phyloP scores from a whole-genome alignment of 768 basidiomycete genomes.

The Leccinum disarticulatum region DNA sequence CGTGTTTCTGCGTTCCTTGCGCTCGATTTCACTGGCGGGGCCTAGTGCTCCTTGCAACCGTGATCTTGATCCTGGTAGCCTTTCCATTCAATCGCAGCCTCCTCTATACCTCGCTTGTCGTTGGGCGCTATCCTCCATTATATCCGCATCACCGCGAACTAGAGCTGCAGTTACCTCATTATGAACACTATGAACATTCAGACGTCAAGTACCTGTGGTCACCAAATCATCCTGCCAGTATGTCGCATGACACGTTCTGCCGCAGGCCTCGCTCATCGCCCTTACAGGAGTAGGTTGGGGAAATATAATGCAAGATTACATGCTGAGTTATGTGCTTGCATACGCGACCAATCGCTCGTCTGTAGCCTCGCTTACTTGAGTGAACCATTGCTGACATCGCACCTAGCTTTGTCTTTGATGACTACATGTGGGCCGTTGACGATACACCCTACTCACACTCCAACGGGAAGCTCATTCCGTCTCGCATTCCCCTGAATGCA shows the following conservation, averaged over 20 bases:
- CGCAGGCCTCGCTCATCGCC: constrained; percentile 2
- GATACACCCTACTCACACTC: constrained; percentile 35
- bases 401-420: constrained; percentile 39
- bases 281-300: constrained; percentile 36
- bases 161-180: constrained; percentile 42
- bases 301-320: constrained; percentile 40
- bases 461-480: constrained; percentile 36
- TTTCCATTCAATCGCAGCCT: constrained; percentile 27
- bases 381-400: neutral
- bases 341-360: constrained; percentile 35
- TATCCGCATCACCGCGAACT: constrained; percentile 38
- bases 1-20: neutral
- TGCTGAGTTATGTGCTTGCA: constrained; percentile 35
- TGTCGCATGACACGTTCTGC: neutral
- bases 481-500: constrained; percentile 38
- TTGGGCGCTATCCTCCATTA: constrained; percentile 37
- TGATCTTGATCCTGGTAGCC: constrained; percentile 13
- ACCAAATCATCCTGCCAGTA: constrained; percentile 40
- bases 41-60: constrained; percentile 6
- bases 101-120: constrained; percentile 10
- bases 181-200: constrained; percentile 33
- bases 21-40: constrained; percentile 6
- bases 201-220: constrained; percentile 44
- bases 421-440: constrained; percentile 41
- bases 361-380: constrained; percentile 6